Base-by-base conservation (phyloP, 2,329 filamentous ascomycete species). In the Simplicillium sp. region DNA sequence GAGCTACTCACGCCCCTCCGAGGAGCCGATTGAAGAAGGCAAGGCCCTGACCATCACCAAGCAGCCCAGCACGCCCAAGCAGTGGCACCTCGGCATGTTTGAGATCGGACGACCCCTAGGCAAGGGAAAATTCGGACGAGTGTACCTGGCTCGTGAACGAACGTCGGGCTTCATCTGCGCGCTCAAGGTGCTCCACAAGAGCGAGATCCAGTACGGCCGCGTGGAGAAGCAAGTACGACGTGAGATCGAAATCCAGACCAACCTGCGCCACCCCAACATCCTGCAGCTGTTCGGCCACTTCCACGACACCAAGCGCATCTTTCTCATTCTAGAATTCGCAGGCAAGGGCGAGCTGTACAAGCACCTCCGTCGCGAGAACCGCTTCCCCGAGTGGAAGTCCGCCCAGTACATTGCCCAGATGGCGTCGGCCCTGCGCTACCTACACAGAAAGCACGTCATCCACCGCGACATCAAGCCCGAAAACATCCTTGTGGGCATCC, bases 391-490 rank as follows among this genome's bases (percentile, higher is more conserved):
- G 60, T 86, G 82, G 77, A 87, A 87, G 61, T 85, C 87, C 8
- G 85, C 86, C 18, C 83, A 88, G 64, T 94, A 90, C 61, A 80
- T 92, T 47, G 86, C 86, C 3, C 87, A 94, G 62, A 92, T 92
- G 86, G 84, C 85, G n/a, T 83, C 83, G 35, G 88, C 88, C 1
- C 68, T 95, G 52, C 82, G 82, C 51, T 97, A 96, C 57, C 75
- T 96, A 36, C 89, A 96, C 69, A 87, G 87, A 60, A 97, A 97
- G 69, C 88, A 96, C 61, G 86, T 97, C 51, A 97, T 97, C 68
- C 90, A 97, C 64, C 77, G 89, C 44, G 89, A 97, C 54, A 97
- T 97, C 67, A 97, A 97, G 70, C 89, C 89, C 3, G 89, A 97
- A 65, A 97, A 97, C 56, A 97, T 97, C 48, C 75, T 97, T 16